Conservation (phyloP, 2,329 filamentous ascomycete species). For the Tolypocladium inflatum region DNA sequence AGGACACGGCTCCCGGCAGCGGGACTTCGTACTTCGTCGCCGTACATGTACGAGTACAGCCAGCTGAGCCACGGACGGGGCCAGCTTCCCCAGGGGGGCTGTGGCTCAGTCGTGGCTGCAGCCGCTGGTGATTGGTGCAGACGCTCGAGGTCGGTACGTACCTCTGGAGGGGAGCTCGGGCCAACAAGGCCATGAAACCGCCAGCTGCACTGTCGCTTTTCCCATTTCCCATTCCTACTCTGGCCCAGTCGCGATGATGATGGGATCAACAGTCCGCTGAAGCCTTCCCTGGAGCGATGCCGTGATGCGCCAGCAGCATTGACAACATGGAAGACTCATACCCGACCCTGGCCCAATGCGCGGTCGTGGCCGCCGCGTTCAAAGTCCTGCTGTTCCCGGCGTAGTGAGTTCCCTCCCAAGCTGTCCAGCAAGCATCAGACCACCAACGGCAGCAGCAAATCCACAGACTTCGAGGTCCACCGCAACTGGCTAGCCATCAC, state of each 20-base stretch:
- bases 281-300: not conserved
- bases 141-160: too few relatives aligned
- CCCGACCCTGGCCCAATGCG: slow-evolving; percentile 83
- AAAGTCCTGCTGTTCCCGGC: slow-evolving; percentile 90
- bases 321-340: slow-evolving; percentile 64
- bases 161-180: not conserved
- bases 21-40: not conserved
- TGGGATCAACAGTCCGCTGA: not conserved
- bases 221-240: not conserved
- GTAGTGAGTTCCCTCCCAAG: slow-evolving; percentile 58
- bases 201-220: not conserved
- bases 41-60: too few relatives aligned
- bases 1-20: too few relatives aligned
- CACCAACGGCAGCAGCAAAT: slow-evolving; percentile 56
- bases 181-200: not conserved
- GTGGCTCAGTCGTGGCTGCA: not conserved
- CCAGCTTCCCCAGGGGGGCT: not conserved
- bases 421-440: not conserved
- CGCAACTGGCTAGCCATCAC: slow-evolving; percentile 98
- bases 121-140: not conserved
- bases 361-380: slow-evolving; percentile 74
- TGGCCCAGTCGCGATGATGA: not conserved
- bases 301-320: not conserved
- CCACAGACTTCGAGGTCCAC: slow-evolving; percentile 97
- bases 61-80: not conserved